A percentile compares a stretch with the other conserved stretches of the same genome.
phyloP scores from a whole-genome alignment of 306 rosid species.

The Sindora glabra region DNA sequence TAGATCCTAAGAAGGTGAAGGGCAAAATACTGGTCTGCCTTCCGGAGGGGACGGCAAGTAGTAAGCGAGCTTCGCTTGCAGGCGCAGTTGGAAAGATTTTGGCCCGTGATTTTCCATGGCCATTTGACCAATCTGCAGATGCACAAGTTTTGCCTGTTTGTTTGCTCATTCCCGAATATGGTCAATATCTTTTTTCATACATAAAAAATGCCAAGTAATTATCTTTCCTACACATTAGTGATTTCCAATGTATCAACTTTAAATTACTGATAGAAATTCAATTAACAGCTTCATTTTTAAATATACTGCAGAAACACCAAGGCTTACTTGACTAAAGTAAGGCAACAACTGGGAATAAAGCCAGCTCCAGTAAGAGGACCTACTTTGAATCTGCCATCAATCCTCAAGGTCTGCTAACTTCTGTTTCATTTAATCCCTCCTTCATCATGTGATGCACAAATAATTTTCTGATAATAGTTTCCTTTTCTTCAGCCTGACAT shows the following conservation, averaged over 20 bases:
- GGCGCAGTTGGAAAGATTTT: slow-evolving; percentile 52
- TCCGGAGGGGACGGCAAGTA: slow-evolving; percentile 28
- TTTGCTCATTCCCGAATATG: slow-evolving; percentile 11
- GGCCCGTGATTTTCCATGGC: not conserved
- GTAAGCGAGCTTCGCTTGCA: slow-evolving; percentile 12
- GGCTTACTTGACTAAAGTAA: slow-evolving; percentile 33
- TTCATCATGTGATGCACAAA: not conserved
- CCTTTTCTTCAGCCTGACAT: slow-evolving; percentile 50
- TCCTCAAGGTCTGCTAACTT: slow-evolving; percentile 68
- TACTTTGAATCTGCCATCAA: slow-evolving; percentile 21
- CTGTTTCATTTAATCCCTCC: not conserved
- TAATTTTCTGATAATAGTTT: not conserved
- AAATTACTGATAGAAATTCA: not conserved
- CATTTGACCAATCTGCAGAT: slow-evolving; percentile 38
- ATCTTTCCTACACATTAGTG: too few relatives aligned
- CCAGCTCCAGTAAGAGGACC: slow-evolving; percentile 80
- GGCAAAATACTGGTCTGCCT: slow-evolving; percentile 42
- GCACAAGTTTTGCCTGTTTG: slow-evolving; percentile 38
- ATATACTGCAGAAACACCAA: slow-evolving; percentile 29
- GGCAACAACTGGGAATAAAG: slow-evolving; percentile 29
- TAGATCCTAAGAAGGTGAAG: slow-evolving; percentile 38
- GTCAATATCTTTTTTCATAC: slow-evolving; percentile 16
- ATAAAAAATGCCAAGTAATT: slow-evolving; percentile 35
- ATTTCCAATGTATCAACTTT: not conserved
- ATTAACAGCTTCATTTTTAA: not conserved